Conservation (phyloP, 202 grass and related monocot genomes). For the Hordeum pubiflorum region DNA sequence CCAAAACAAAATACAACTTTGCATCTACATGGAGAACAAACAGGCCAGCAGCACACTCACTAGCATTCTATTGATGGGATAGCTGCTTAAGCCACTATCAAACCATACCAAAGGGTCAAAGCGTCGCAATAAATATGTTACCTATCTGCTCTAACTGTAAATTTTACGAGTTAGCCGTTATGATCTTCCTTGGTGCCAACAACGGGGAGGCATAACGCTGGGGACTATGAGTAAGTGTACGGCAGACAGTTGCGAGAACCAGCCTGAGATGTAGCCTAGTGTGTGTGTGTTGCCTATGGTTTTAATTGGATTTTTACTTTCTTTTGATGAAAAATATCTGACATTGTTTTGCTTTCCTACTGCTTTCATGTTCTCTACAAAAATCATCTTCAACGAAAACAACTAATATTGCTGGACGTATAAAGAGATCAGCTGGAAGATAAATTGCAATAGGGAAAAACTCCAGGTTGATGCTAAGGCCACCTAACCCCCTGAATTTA, state of each 20-base stretch:
- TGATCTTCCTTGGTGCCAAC: background rate
- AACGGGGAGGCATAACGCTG: background rate
- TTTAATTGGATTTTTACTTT: background rate
- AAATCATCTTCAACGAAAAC: too few species aligned
- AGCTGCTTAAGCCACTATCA: background rate
- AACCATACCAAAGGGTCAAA: background rate
- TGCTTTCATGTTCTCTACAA: too few species aligned
- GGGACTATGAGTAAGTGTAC: background rate
- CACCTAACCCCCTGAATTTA: background rate
- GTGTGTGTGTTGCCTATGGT: background rate
- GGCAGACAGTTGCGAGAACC: background rate
- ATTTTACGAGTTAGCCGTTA: background rate
- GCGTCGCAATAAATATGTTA: background rate
- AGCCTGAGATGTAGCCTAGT: background rate
- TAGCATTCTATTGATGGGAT: background rate
- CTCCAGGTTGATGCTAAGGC: background rate
- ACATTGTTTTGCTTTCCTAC: background rate
- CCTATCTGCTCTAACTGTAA: background rate
- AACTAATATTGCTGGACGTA: too few species aligned
- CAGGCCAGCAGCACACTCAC: background rate
- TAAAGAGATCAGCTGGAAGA: background rate
- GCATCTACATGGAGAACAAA: background rate
- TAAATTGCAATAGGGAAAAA: background rate
- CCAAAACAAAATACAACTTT: background rate
- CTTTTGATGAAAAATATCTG: background rate